Conservation (phyloP, 805 yeast species). For the Yarrowia alimentaria region DNA sequence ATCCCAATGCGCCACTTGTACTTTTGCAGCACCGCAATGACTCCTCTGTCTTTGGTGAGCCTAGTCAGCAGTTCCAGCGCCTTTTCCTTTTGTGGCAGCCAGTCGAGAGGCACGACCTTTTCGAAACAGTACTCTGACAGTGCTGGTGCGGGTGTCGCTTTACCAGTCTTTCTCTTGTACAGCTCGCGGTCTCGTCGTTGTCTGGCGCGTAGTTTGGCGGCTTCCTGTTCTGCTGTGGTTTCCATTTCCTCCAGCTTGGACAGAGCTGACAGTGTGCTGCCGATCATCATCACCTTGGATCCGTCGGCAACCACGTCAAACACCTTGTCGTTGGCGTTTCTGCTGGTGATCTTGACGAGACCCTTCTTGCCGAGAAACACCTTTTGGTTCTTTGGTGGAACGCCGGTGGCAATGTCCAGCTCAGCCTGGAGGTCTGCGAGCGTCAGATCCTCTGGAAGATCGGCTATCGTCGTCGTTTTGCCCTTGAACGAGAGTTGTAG, state of each 20-base stretch:
- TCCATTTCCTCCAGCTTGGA: conserved; percentile 32
- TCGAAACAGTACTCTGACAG: conserved; percentile 28
- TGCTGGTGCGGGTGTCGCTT: conserved; percentile 28
- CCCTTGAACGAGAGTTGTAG: conserved; percentile 33
- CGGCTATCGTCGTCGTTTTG: conserved; percentile 24
- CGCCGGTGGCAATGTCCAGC: conserved; percentile 35
- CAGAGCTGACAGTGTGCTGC: conserved; percentile 36
- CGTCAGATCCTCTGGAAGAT: conserved; percentile 30
- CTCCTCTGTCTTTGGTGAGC: conserved; percentile 40
- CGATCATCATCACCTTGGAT: conserved; percentile 37
- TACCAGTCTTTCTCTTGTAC: conserved; percentile 10
- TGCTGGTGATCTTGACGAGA: conserved; percentile 31
- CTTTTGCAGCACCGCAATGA: conserved; percentile 40
- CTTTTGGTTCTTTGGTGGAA: conserved; percentile 38
- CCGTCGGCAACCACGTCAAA: conserved; percentile 15
- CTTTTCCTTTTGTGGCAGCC: conserved; percentile 36
- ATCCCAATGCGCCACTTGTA: conserved; percentile 41
- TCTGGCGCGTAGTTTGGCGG: conserved; percentile 27
- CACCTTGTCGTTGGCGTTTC: conserved; percentile 29
- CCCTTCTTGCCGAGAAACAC: conserved; percentile 37
- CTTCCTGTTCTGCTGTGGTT: conserved; percentile 29
- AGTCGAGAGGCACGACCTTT: conserved; percentile 15
- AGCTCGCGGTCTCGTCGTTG: conserved; percentile 2
- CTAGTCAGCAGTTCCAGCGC: conserved; percentile 38
- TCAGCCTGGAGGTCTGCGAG: conserved; percentile 33